Evolutionary conservation across 106 monocot genomes (phyloP), one percentile per base, ranked within the genome.

Genomic region (Platanthera guangdongensis): DNA sequence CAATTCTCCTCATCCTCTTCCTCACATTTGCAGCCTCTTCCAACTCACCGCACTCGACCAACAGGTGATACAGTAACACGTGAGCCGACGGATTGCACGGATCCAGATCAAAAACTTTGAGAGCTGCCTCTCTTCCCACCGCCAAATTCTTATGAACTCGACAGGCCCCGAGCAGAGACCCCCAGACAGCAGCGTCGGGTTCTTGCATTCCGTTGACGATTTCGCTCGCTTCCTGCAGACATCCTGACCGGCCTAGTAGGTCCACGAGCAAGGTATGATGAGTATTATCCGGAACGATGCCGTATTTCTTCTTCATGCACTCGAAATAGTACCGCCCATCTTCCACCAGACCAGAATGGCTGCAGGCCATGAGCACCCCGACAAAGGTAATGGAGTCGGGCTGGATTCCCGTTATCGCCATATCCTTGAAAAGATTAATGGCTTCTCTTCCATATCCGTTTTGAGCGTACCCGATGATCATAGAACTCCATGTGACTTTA

Each of bases 121-220:
- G 22, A 6, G 79, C 73, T 28, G 79, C 73, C 18, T 16, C 50
- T 28, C 45, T 19, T 62, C 79, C 79, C 73, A 79, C 30, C 0
- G 50, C 63, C 49, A 73, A 39, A 50, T 73, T 73, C 21, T 47
- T 73, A 60, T 79, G 73, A n/a, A 79, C 60, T 73, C 62, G 73
- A 15, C 79, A 79, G 51, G 79, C 79, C 6, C 73, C 72, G 10
- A 79, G 79, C 50, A 79, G 50, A 6, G 73, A 72, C 60, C 57
- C 79, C 79, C 79, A 73, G 49, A 73, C 79, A 14, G 79, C 72
- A 46, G 50, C 73, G 62, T 79, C 79, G 16, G 73, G 79, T 18
- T 79, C 30, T 9, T 60, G 72, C 79, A 79, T 79, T 15, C 22
- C 5, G 5, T 51, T 9, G 62, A 79, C 73, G 60, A 79, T 51